These are phyloP conservation scores for Diplogelasinospora grovesii DNA, from an alignment of 495 filamentous ascomycete species.

Conservation along the genomic window DNA sequence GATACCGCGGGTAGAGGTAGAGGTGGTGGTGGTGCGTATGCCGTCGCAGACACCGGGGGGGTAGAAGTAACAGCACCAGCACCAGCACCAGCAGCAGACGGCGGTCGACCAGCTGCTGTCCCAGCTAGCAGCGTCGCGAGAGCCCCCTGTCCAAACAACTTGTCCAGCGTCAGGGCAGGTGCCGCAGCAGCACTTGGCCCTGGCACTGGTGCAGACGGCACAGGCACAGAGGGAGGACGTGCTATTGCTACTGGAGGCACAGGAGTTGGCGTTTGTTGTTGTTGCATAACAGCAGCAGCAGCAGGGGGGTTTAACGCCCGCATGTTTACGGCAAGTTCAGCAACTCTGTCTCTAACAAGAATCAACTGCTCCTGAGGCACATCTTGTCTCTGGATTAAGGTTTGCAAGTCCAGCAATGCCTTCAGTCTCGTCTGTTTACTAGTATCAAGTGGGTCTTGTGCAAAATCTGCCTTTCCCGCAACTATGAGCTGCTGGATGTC, in stretches of 20 bases:
- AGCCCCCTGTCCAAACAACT: slow-evolving; percentile 46
- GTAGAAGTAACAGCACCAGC: slow-evolving; percentile 11
- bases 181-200: slow-evolving; percentile 27
- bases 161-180: slow-evolving; percentile 36
- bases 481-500: slow-evolving; percentile 73
- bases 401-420: slow-evolving; percentile 80
- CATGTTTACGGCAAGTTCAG: slow-evolving; percentile 55
- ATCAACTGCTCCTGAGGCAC: slow-evolving; percentile 74
- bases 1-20: slow-evolving; percentile 23
- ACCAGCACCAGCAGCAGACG: slow-evolving; percentile 11
- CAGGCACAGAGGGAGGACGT: slow-evolving; percentile 16
- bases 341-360: slow-evolving; percentile 72
- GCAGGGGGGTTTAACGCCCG: slow-evolving; percentile 33
- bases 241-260: slow-evolving; percentile 21
- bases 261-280: slow-evolving; percentile 14
- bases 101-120: slow-evolving; percentile 27
- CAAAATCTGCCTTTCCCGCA: slow-evolving; percentile 62
- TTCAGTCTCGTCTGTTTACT: slow-evolving; percentile 70
- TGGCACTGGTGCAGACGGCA: slow-evolving; percentile 26
- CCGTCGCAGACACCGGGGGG: slow-evolving; percentile 21
- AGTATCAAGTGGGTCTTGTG: slow-evolving; percentile 63
- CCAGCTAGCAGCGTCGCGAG: slow-evolving; percentile 40
- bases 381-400: slow-evolving; percentile 68
- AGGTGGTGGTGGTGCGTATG: slow-evolving; percentile 12
- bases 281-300: slow-evolving; percentile 17